Evolutionary conservation across 73 alveolate species (phyloP), one percentile per base, ranked within the genome.

Genomic region (Tetrahymena thermophila): DNA sequence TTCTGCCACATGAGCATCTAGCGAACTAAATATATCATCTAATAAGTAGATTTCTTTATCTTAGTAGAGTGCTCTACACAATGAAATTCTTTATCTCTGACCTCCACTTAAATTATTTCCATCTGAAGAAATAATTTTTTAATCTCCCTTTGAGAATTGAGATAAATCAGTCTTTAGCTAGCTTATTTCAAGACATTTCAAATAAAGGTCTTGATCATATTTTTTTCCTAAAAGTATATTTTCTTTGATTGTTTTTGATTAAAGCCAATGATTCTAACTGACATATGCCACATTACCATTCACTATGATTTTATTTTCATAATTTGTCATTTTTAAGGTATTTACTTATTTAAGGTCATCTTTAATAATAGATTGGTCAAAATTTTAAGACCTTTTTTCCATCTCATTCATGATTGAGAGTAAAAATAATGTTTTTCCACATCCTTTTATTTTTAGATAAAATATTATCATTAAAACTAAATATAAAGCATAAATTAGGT

Each of bases 31-130:
- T 56, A 98, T 98, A 94, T 98, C 99, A 98, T 98, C 99, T 93
- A 98, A 96, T 42, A 98, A 93, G 97, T 97, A 97, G 16, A 98
- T 96, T 96, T 96, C 98, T 25, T 97, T 95, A 93, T 97, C 96
- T 50, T 97, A 93, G 55, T 98, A 98, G 43, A 98, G 97, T 9
- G 99, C 99, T 85, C 99, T 96, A 25, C 98, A 98, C 28, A 98
- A 94, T 17, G 98, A 96, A 50, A 98, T 94, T 98, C 99, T 98
- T 42, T 98, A 94, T 96, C 97, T 98, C 95, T 98, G 98, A 4
- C 99, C 99, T 40, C 99, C 99, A 50, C 99, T 97, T 44, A 98
- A 94, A 97, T 98, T 98, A 56, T 96, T 97, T 15, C 99, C 99
- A 96, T 97, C 98, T 85, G 98, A 98, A 85, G 99, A 98, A 35